These are phyloP conservation scores for Casuarina equisetifolia DNA, from an alignment of 306 rosid genomes.

Conservation along the genomic window DNA sequence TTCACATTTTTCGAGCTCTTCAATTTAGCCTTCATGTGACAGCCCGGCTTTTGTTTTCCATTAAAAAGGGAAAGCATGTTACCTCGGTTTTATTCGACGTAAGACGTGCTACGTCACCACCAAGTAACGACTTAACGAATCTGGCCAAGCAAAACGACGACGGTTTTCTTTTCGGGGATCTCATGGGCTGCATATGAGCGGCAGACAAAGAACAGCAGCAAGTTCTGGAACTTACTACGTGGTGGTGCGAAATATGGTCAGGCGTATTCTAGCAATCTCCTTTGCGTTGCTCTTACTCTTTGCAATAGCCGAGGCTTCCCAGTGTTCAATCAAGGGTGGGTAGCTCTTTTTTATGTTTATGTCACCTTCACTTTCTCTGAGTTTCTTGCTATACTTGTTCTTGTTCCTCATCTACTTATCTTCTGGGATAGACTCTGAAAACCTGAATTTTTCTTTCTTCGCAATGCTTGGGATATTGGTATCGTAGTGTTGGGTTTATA, in stretches of 20 bases:
- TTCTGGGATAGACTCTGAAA: background rate
- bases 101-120: too few relatives aligned
- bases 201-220: background rate
- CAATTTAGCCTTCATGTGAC: too few relatives aligned
- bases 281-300: conserved; percentile 38
- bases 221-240: background rate
- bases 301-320: conserved; percentile 54
- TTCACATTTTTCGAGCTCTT: too few relatives aligned
- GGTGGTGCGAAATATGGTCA: conserved; percentile 34
- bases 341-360: conserved; percentile 8
- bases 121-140: too few relatives aligned
- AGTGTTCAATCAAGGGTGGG: conserved; percentile 58
- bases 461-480: background rate
- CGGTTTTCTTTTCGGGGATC: too few relatives aligned
- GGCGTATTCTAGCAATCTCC: conserved; percentile 18
- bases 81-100: too few relatives aligned
- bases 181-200: too few relatives aligned
- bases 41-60: too few relatives aligned
- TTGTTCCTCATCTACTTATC: background rate
- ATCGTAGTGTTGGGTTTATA: background rate
- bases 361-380: background rate
- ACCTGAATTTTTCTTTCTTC: background rate
- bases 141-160: too few relatives aligned
- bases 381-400: background rate
- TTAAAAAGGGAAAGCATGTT: too few relatives aligned